Percentiles rank a stretch among this genome's conserved stretches.
Evolutionary conservation across 257 asterid genomes (phyloP).

Genomic region (Nicotiana paniculata): DNA sequence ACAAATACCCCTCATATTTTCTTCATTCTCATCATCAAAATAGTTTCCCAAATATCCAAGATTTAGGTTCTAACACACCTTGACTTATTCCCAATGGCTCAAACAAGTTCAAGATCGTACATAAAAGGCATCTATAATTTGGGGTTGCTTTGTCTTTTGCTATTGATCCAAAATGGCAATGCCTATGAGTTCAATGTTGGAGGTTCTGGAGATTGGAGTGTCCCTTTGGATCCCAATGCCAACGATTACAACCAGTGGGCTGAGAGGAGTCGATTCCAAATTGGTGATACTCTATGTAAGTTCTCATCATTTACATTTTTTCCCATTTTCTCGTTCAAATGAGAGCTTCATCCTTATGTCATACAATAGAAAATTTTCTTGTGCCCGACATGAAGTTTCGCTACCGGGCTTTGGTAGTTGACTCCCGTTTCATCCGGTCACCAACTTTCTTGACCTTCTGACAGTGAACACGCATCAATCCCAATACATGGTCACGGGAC

Average conservation of each 20-base stretch:
- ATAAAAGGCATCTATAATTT: slow-evolving; percentile 13
- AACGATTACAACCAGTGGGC: slow-evolving; percentile 5
- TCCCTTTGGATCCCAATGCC: slow-evolving; percentile 46
- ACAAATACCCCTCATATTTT: slow-evolving; percentile 34
- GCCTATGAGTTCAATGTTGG: slow-evolving; percentile 66
- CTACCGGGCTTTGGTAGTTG: neutral
- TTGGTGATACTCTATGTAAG: neutral
- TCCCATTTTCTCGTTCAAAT: neutral
- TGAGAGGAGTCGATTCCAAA: neutral
- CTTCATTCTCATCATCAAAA: neutral
- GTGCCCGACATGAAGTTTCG: neutral
- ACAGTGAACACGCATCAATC: neutral
- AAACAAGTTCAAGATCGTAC: slow-evolving; percentile 3
- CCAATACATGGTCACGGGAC: neutral
- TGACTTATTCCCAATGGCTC: slow-evolving; percentile 33
- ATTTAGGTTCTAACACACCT: neutral
- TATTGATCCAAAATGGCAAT: slow-evolving; percentile 30
- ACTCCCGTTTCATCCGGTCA: neutral
- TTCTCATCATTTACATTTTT: neutral
- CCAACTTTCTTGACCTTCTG: neutral
- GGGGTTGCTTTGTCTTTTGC: slow-evolving; percentile 23
- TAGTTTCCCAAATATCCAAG: neutral
- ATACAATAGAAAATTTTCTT: neutral
- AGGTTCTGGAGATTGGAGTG: slow-evolving; percentile 52
- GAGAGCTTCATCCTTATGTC: neutral